Evolutionary conservation across 208 protist genomes (phyloP).

Genomic region (Naegleria fowleri): DNA sequence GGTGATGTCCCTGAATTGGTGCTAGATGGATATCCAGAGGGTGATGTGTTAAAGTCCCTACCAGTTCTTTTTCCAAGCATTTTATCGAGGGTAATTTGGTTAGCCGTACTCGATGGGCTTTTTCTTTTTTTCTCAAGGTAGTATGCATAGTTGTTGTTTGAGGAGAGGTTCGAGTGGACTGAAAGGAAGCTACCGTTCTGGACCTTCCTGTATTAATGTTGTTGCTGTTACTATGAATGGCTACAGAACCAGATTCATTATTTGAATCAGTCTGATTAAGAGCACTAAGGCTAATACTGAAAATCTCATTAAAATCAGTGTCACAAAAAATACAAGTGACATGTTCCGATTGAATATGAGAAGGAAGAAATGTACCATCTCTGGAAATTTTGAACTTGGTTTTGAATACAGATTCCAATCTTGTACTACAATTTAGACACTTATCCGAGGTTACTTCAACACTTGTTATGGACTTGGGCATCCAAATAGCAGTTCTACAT

Average conservation of each 20-base stretch:
- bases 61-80: not conserved
- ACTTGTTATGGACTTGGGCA: not conserved
- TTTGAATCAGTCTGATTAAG: not conserved
- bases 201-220: not conserved
- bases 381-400: not conserved
- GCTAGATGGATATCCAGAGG: too few species aligned
- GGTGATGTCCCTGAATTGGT: too few species aligned
- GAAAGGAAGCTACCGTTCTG: not conserved
- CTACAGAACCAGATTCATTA: not conserved
- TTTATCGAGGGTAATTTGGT: not conserved
- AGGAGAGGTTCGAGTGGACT: not conserved
- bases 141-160: not conserved
- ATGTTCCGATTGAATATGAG: not conserved
- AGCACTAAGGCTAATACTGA: not conserved
- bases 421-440: not conserved
- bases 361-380: not conserved
- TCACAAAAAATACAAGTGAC: not conserved
- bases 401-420: not conserved
- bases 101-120: not conserved
- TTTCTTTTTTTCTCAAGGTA: not conserved
- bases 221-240: too few species aligned
- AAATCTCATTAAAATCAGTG: not conserved
- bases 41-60: not conserved
- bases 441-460: not conserved
- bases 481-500: not conserved